These are phyloP conservation scores for Entonaema liquescens DNA, from an alignment of 495 filamentous ascomycete species.

Conservation along the genomic window DNA sequence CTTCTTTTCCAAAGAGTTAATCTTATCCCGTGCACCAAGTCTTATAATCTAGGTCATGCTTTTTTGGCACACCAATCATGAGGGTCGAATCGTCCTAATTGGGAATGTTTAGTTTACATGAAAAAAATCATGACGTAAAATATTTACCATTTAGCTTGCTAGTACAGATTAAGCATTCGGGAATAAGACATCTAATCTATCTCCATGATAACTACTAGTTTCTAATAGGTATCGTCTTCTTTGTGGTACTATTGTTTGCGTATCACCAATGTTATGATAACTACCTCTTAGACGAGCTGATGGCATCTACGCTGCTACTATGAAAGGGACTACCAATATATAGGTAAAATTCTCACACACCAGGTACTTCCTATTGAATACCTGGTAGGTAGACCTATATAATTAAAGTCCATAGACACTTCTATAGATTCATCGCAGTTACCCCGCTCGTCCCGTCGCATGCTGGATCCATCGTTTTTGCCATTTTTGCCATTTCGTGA, in stretches of 20 bases:
- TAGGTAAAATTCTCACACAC: no score
- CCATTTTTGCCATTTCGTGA: background rate
- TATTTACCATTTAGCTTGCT: background rate
- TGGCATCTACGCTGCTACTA: background rate
- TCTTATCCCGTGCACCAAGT: background rate
- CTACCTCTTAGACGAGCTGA: background rate
- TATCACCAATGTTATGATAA: background rate
- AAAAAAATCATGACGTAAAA: background rate
- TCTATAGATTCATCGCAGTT: background rate
- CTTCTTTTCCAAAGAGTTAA: background rate
- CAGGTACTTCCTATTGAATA: no score
- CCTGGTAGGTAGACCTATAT: no score
- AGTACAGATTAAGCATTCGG: background rate
- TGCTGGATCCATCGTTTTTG: background rate
- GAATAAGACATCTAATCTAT: background rate
- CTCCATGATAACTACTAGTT: background rate
- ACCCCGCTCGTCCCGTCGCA: conserved; percentile 2
- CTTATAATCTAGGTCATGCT: background rate
- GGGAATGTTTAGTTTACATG: conserved; percentile 12
- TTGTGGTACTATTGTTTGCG: no score
- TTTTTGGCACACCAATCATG: conserved; percentile 15
- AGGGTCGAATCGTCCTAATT: conserved; percentile 8
- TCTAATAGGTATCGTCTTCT: no score
- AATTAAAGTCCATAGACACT: no score
- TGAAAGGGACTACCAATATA: background rate